A percentile compares a stretch with the other conserved stretches of the same genome.
phyloP scores from a whole-genome alignment of 2,329 filamentous ascomycete species.

The Trichoderma sp. region DNA sequence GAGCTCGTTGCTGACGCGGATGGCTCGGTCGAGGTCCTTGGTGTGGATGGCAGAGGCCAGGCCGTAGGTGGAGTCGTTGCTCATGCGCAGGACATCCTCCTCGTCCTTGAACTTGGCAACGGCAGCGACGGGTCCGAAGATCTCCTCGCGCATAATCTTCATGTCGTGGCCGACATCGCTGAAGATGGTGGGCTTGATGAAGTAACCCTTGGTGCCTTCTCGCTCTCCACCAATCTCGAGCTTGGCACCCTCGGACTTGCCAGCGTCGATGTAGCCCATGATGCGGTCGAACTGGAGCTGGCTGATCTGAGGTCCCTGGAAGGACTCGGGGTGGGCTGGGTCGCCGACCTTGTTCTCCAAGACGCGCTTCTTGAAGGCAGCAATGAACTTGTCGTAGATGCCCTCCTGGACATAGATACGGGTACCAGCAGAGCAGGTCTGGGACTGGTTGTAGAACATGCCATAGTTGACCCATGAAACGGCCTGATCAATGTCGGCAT shows the following conservation, averaged over 20 bases:
- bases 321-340: constrained; percentile 76
- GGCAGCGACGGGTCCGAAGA: constrained; percentile 85
- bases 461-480: constrained; percentile 78
- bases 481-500: constrained; percentile 76
- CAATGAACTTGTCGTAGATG: constrained; percentile 86
- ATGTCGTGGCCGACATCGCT: constrained; percentile 78
- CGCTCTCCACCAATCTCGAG: constrained; percentile 59
- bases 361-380: constrained; percentile 77
- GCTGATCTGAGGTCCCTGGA: constrained; percentile 87
- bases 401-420: constrained; percentile 84
- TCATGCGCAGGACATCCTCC: constrained; percentile 75
- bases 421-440: constrained; percentile 75
- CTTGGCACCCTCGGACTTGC: constrained; percentile 61
- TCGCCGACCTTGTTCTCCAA: constrained; percentile 78
- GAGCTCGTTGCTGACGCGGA: constrained; percentile 75
- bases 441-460: constrained; percentile 68
- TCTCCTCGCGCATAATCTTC: constrained; percentile 92
- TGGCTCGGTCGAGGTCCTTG: constrained; percentile 77
- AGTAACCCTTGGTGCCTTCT: constrained; percentile 80
- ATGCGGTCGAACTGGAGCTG: constrained; percentile 87
- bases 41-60: constrained; percentile 85
- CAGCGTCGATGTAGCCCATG: constrained; percentile 77
- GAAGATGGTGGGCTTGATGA: constrained; percentile 92
- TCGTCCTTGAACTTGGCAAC: constrained; percentile 85
- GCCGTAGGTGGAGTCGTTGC: constrained; percentile 78